Evolutionary conservation across 2,329 filamentous ascomycete genomes (phyloP), one percentile per base, ranked within the genome.

Genomic region (Trichophyton simii): DNA sequence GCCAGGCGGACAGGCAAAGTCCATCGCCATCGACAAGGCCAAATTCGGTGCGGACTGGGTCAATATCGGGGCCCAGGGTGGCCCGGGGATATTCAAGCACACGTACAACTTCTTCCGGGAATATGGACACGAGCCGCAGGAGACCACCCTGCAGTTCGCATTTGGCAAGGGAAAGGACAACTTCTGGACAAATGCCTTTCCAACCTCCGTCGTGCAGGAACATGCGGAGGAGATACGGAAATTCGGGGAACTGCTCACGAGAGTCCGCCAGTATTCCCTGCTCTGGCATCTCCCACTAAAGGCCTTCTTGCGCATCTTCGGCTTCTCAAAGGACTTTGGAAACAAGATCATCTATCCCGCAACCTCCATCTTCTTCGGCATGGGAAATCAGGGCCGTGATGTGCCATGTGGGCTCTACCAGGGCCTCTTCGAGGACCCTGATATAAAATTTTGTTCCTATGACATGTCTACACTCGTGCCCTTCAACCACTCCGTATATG

Each of bases 311-410:
- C 82, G 82, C 61, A 71, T 89, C 58, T 89, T 88, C 72, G 75
- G 83, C 61, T 89, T 90, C 72, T 85, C 79, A 61, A 78, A 82
- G 8, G 85, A 87, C 61, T 91, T 90, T 68, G 82, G 81, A 15
- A 85, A 89, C 67, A 84, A 83, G 41, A 85, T 90, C 72, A 83
- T 87, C 0, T 78, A 87, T 62, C 87, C 87, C 0, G 82, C 90
- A 70, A 82, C 89, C 36, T 87, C 87, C 0, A 75, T 90, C 0
- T 89, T 91, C 68, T 76, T 90, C 0, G 87, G 87, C 0, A 89
- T 87, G 0, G 86, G 87, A 1, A 90, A 90, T 66, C 85, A 88
- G 67, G 87, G 87, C 0, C 83, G 86, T 0, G 83, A 88, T 64
- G 86, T 90, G 0, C 83, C 87, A 0, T 82, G 80, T 48, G 85